Conservation (phyloP, 192 early-diverging fungal species). For the Coemansia sp. region DNA sequence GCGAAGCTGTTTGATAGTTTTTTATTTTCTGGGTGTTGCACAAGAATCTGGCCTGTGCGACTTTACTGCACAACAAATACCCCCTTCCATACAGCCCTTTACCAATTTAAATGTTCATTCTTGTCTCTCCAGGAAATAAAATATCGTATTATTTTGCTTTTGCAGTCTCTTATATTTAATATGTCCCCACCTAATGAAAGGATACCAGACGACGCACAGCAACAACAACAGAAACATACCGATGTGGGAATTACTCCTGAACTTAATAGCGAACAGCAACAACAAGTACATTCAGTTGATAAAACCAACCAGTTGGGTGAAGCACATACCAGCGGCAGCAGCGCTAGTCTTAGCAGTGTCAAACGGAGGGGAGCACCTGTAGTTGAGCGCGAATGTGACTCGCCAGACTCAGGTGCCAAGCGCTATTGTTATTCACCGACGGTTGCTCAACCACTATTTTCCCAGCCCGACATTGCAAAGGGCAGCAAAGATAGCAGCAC, state of each 20-base stretch:
- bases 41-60: too few relatives aligned
- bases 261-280: background rate
- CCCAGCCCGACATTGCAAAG: too few relatives aligned
- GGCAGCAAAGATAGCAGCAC: too few relatives aligned
- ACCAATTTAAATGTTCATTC: too few relatives aligned
- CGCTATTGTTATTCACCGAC: slow-evolving; percentile 20
- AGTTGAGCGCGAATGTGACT: background rate
- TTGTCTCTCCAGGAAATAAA: too few relatives aligned
- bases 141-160: too few relatives aligned
- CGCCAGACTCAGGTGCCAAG: slow-evolving; percentile 9
- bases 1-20: background rate
- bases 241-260: background rate
- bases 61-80: too few relatives aligned
- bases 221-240: background rate
- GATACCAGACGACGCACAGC: slow-evolving; percentile 1
- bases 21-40: too few relatives aligned
- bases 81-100: too few relatives aligned
- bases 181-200: background rate
- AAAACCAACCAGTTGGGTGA: background rate
- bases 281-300: background rate
- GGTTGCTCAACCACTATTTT: too few relatives aligned
- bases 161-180: too few relatives aligned
- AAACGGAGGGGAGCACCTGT: slow-evolving; percentile 23
- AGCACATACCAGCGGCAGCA: slow-evolving; percentile 10
- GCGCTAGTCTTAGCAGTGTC: slow-evolving; percentile 18